Conservation (phyloP, 371 early-diverging fungal genomes). For the Lichtheimia ramosa region DNA sequence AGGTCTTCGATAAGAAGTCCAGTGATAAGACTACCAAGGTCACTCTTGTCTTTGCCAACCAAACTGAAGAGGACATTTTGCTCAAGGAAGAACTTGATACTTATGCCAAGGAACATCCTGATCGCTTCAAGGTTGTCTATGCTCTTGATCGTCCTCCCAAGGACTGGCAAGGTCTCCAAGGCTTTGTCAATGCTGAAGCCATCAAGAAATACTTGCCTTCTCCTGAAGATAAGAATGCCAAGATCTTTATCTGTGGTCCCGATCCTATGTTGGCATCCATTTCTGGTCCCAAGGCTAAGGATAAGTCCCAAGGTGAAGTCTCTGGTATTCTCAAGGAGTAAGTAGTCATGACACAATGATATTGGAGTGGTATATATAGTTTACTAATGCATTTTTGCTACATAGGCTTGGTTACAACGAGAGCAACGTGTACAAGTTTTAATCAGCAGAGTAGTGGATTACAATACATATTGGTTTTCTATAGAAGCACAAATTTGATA, state of each 20-base stretch:
- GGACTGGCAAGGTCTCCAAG: conserved; percentile 68
- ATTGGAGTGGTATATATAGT: neutral
- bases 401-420: conserved; percentile 70
- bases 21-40: conserved; percentile 78
- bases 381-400: neutral
- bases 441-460: conserved; percentile 4
- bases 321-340: conserved; percentile 78
- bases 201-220: conserved; percentile 66
- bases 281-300: conserved; percentile 84
- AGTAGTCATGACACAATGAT: conserved; percentile 3
- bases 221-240: conserved; percentile 52
- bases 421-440: conserved; percentile 90
- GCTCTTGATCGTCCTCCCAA: conserved; percentile 72
- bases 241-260: conserved; percentile 89
- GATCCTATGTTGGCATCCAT: conserved; percentile 74
- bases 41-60: conserved; percentile 87
- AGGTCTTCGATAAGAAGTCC: conserved; percentile 66
- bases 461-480: neutral
- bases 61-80: conserved; percentile 84
- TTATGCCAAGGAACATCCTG: conserved; percentile 68
- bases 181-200: conserved; percentile 71
- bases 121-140: conserved; percentile 80
- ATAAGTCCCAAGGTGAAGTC: conserved; percentile 84
- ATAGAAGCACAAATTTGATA: conserved; percentile 12
- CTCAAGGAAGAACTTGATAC: conserved; percentile 78